A percentile compares a stretch with the other conserved stretches of the same genome.
These are phyloP conservation scores for Cercospora zeae-maydis DNA, from an alignment of 2,329 filamentous ascomycete species.

Conservation along the genomic window DNA sequence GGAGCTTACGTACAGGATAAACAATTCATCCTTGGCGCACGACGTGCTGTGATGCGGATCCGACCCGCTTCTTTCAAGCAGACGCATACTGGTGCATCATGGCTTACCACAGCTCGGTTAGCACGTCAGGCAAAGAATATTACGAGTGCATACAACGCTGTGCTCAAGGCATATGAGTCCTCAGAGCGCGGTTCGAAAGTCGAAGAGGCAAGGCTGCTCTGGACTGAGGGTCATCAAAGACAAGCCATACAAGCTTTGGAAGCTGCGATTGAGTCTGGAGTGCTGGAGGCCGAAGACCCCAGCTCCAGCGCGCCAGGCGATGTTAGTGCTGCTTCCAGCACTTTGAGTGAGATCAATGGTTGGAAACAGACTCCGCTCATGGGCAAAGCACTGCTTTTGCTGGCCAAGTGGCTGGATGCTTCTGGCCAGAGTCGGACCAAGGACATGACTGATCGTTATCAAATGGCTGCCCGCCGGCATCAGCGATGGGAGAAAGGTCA, in stretches of 20 bases:
- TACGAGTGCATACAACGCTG: constrained; percentile 88
- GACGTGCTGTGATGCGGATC: constrained; percentile 71
- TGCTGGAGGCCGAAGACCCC: constrained; percentile 52
- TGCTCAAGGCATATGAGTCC: constrained; percentile 79
- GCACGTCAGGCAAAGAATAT: constrained; percentile 80
- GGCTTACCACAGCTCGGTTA: constrained; percentile 79
- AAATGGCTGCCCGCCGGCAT: constrained; percentile 67
- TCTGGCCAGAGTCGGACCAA: constrained; percentile 89
- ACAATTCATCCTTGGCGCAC: constrained; percentile 82
- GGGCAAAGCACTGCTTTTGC: constrained; percentile 77
- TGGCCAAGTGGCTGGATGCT: constrained; percentile 94
- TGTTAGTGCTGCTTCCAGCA: constrained; percentile 7
- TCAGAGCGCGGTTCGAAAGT: constrained; percentile 86
- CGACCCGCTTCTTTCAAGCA: constrained; percentile 52
- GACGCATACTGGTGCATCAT: constrained; percentile 74
- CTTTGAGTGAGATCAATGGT: constrained; percentile 30
- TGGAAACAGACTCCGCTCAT: constrained; percentile 57
- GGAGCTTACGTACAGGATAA: constrained; percentile 90
- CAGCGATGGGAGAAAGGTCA: constrained; percentile 91
- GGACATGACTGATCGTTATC: constrained; percentile 76
- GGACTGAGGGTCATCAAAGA: constrained; percentile 87
- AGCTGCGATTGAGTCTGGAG: constrained; percentile 75
- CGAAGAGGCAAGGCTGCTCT: constrained; percentile 87
- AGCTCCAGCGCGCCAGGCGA: constrained; percentile 12
- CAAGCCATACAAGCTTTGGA: constrained; percentile 92